phyloP scores from a whole-genome alignment of 2,329 filamentous ascomycete genomes.

The Exophiala sp. region DNA sequence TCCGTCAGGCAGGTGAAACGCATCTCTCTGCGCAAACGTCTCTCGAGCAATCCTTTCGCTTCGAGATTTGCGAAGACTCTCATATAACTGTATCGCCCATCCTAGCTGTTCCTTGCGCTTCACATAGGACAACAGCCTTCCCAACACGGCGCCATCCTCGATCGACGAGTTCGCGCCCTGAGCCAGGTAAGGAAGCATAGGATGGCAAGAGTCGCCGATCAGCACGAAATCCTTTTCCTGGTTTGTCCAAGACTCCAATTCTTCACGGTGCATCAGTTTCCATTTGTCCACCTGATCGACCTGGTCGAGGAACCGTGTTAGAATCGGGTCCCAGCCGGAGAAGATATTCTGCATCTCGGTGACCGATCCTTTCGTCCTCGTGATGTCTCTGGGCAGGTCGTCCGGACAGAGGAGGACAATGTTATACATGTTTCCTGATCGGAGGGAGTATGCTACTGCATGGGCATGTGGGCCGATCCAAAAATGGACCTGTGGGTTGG shows the following conservation, averaged over 20 bases:
- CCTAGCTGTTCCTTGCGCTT: constrained; percentile 19
- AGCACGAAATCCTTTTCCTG: constrained; percentile 31
- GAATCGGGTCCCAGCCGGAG: constrained; percentile 32
- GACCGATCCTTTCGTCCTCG: constrained; percentile 35
- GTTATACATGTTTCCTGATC: constrained; percentile 44
- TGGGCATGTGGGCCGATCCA: constrained; percentile 53
- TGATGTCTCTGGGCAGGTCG: constrained; percentile 35
- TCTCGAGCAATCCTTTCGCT: constrained; percentile 38
- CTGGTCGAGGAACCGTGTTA: constrained; percentile 29
- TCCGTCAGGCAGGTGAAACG: constrained; percentile 38
- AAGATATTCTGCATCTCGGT: constrained; percentile 33
- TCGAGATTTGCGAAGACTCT: constrained; percentile 36
- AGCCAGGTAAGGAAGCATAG: constrained; percentile 37
- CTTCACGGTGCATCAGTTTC: constrained; percentile 46
- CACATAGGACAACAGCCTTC: constrained; percentile 40
- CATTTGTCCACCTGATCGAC: constrained; percentile 27
- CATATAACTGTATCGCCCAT: constrained; percentile 35
- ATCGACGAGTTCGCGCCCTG: constrained; percentile 34
- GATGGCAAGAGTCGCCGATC: constrained; percentile 42
- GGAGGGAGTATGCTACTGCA: constrained; percentile 46
- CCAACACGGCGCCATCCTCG: constrained; percentile 33
- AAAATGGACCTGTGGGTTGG: constrained; percentile 47
- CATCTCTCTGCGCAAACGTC: constrained; percentile 33
- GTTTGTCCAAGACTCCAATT: constrained; percentile 21
- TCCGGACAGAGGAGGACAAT: constrained; percentile 46